These are phyloP conservation scores for Poronia punctata DNA, from an alignment of 495 filamentous ascomycete genomes.

Conservation along the genomic window DNA sequence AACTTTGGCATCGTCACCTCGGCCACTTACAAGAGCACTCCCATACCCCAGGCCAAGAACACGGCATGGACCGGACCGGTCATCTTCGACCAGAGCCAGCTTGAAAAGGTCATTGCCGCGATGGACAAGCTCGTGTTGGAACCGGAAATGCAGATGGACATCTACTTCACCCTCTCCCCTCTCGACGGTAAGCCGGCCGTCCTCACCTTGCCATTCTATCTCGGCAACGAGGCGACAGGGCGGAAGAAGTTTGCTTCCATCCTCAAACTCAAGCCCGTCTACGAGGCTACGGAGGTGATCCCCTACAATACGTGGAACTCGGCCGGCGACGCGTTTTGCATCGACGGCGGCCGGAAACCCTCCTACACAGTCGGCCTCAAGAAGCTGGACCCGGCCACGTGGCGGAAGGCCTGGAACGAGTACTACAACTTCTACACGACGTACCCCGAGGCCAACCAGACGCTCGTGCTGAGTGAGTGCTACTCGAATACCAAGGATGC, in stretches of 20 bases:
- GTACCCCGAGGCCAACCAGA: constrained; percentile 27
- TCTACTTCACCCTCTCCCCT: constrained; percentile 18
- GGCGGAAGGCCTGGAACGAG: constrained; percentile 18
- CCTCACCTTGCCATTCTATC: constrained; percentile 19
- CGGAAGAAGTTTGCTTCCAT: constrained; percentile 21
- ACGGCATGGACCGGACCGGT: constrained; percentile 27
- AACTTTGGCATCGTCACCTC: constrained; percentile 46
- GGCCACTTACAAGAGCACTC: constrained; percentile 27
- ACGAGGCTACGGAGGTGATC: constrained; percentile 13
- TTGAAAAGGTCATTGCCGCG: constrained; percentile 17
- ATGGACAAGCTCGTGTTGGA: constrained; percentile 27
- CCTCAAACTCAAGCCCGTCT: constrained; percentile 17
- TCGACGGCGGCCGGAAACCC: constrained; percentile 24
- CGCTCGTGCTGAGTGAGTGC: constrained; percentile 30
- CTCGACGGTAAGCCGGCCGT: constrained; percentile 11
- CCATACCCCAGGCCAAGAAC: constrained; percentile 11
- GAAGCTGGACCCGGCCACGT: constrained; percentile 13
- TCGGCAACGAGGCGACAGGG: constrained; percentile 13
- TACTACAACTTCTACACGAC: constrained; percentile 13
- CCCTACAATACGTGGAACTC: constrained; percentile 24
- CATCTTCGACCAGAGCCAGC: constrained; percentile 28
- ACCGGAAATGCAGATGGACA: constrained; percentile 13
- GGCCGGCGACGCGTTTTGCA: constrained; percentile 22
- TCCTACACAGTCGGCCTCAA: constrained; percentile 19
- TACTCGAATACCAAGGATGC: constrained; percentile 30